Base-by-base conservation (phyloP, 306 rosid species). In the Amphicarpaea edgeworthii region DNA sequence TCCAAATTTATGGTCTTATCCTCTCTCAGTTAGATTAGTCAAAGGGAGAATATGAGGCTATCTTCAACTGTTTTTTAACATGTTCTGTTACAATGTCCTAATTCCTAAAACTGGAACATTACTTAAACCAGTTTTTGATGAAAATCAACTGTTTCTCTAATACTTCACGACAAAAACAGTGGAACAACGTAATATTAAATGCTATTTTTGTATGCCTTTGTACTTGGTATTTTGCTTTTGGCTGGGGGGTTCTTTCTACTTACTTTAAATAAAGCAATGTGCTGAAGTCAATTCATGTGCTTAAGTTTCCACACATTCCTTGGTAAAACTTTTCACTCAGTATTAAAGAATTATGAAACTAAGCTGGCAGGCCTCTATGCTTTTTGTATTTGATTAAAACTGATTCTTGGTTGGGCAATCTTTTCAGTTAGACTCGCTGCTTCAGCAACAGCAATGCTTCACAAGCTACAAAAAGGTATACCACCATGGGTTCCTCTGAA, bases 401-500 rank as follows among this genome's bases (percentile, higher is more conserved):
- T 84, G 65, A 81, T 80, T 81, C 58, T 64, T 81, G 72, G 78
- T 57, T 87, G 47, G 71, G 65, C 63, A 46, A 78, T 76, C 55
- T 49, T 87, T 59, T 64, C 50, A 90, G 97, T 90, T 83, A 87
- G 95, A 82, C 81, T 92, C 0, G 93, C 80, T 60, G 97, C 98
- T 76, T 81, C 91, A 34, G 97, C 97, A 24, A 92, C 97, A 70
- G 96, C 96, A 75, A 79, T 92, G 57, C 81, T 92, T 79, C 97
- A 89, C 86, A 95, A 95, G 80, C 87, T 95, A 45, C 98, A 90
- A 49, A 95, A 84, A 7, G 98, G 98, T 37, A 87, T 92, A 64
- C 89, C 97, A 40, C 98, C 97, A 4, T 95, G 98, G 98, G 93
- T 95, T 86, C 98, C 98, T 60, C 82, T 92, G 16, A 95, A 92